Base-by-base conservation (phyloP, 495 filamentous ascomycete species). In the Trichoderma asperelloides region DNA sequence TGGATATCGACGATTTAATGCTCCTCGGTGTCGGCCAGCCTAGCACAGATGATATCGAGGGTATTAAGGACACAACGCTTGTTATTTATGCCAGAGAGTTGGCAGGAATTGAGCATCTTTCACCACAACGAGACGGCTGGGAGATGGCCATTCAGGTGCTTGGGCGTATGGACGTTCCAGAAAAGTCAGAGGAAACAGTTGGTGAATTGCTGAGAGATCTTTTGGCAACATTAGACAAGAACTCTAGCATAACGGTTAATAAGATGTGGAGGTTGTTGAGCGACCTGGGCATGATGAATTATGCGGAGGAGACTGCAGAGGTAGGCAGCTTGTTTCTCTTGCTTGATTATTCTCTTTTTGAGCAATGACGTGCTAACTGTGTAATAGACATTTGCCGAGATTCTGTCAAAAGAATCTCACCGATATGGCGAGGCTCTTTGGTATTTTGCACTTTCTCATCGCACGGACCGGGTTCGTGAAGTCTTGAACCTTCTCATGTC, bases 401-500 rank as follows among this genome's bases (percentile, higher is more conserved):
- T 82, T 49, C 82, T 93, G 55, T 82, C 85, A 3, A 78, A 85
- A 37, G 83, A 82, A 7, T 85, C 89, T 4, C 82, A 90, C 68
- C 84, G 86, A 45, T 96, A 93, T 70, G 93, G 93, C 60, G 83
- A 89, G 49, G 89, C 91, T 8, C 84, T 97, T 39, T 84, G 92
- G 72, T 96, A 93, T 80, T 96, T 92, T 74, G 87, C 93, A 49
- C 87, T 93, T 13, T 89, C 91, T 0, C 90, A 91, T 69, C 84
- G 84, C 57, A 78, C 85, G 8, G 79, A 81, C 68, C 95, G 94
- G 77, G 85, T 96, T 68, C 88, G 89, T 71, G 85, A 90, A 63
- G 88, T 96, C 27, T 82, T 94, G 28, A 88, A 93, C 72, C 84
- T 93, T n/a, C 84, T 97, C 41, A 93, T 91, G 72, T 92, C 92